A percentile compares a stretch with the other conserved stretches of the same genome.
Evolutionary conservation across 2,329 filamentous ascomycete species (phyloP).

Genomic region (Xylaria sp.): DNA sequence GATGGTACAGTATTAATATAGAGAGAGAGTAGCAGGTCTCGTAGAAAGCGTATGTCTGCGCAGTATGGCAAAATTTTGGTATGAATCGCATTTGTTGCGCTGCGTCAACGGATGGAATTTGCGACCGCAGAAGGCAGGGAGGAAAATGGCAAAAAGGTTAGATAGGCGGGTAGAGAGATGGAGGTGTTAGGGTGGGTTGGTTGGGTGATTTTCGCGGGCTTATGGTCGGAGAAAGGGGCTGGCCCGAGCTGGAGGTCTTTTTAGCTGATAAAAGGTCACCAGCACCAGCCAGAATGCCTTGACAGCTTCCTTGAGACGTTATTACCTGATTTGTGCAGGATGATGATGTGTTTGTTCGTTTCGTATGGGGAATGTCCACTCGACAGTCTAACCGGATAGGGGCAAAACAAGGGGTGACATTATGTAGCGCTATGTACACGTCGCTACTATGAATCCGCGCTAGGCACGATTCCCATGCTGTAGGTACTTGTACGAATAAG

Average conservation of each 20-base stretch:
- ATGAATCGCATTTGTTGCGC: constrained; percentile 11
- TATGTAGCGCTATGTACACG: background rate
- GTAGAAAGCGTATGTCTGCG: constrained; percentile 3
- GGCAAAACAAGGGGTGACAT: background rate
- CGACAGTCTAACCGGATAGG: background rate
- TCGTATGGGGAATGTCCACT: background rate
- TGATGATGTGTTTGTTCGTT: constrained; percentile 16
- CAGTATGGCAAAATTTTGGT: constrained; percentile 5
- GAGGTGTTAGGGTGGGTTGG: background rate
- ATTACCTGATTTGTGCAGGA: background rate
- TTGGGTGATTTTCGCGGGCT: background rate
- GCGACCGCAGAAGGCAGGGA: constrained; percentile 10
- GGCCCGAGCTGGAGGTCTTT: background rate
- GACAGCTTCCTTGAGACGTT: background rate
- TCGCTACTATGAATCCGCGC: background rate
- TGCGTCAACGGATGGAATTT: constrained; percentile 12
- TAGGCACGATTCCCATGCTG: too few relatives aligned
- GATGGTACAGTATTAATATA: constrained; percentile 22
- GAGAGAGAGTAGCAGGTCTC: background rate
- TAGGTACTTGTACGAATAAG: too few relatives aligned
- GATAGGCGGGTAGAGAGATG: background rate
- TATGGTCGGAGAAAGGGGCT: constrained; percentile 10
- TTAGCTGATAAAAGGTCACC: constrained; percentile 13
- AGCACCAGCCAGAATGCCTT: constrained; percentile 2
- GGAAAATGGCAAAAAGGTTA: background rate